Percentiles rank a stretch among this genome's conserved stretches.
Conservation (phyloP, 2,329 filamentous ascomycete species). For the Exophiala spinifera region DNA sequence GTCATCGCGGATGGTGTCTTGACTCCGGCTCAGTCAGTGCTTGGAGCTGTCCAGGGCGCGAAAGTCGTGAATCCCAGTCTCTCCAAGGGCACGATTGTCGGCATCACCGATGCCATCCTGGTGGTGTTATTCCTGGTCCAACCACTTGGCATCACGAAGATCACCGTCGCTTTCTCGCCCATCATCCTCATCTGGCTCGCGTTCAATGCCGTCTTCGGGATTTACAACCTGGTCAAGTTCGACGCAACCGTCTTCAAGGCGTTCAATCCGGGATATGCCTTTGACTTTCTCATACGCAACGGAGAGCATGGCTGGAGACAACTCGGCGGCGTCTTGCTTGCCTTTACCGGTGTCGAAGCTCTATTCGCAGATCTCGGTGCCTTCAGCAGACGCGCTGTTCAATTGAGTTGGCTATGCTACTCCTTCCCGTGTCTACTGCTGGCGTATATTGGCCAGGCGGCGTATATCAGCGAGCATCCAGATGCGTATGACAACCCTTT, state of each 20-base stretch:
- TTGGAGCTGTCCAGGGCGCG: conserved; percentile 56
- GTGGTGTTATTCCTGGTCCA: conserved; percentile 54
- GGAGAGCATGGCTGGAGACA: conserved; percentile 51
- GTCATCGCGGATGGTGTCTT: conserved; percentile 56
- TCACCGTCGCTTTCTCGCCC: conserved; percentile 51
- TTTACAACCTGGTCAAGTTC: conserved; percentile 50
- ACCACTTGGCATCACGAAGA: conserved; percentile 52
- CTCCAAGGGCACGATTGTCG: conserved; percentile 46
- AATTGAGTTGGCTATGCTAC: conserved; percentile 68
- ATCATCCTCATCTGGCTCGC: conserved; percentile 56
- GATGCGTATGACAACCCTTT: conserved; percentile 70
- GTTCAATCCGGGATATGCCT: conserved; percentile 50
- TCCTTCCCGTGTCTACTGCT: conserved; percentile 63
- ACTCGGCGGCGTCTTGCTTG: conserved; percentile 63
- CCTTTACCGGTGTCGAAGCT: conserved; percentile 76
- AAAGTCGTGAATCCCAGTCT: conserved; percentile 49
- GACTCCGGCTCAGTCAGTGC: conserved; percentile 56
- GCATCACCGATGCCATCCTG: conserved; percentile 53
- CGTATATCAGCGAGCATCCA: conserved; percentile 61
- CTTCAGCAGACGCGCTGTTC: conserved; percentile 66
- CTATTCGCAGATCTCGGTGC: conserved; percentile 76
- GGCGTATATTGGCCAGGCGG: conserved; percentile 69
- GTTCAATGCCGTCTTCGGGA: conserved; percentile 52
- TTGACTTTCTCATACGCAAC: conserved; percentile 50
- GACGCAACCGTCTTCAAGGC: conserved; percentile 52